These are phyloP conservation scores for Naganishia cerealis DNA, from an alignment of 1,284 basidiomycete genomes.

Conservation along the genomic window DNA sequence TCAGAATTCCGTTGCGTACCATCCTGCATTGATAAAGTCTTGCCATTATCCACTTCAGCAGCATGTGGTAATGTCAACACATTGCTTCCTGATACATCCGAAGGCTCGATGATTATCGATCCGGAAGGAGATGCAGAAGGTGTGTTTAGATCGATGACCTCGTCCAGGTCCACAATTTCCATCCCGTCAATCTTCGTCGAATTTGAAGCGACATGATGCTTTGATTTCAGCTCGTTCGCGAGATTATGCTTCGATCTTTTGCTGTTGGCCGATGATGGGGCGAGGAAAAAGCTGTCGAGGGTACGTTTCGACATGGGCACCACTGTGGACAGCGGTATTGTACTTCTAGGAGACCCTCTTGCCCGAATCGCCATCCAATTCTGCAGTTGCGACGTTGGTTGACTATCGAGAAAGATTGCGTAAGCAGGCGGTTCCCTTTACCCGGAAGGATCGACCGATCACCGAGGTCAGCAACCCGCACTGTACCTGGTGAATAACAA, in stretches of 20 bases:
- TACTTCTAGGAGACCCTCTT: too few relatives aligned
- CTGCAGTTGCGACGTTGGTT: too few relatives aligned
- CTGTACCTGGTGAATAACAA: background rate
- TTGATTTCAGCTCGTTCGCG: background rate
- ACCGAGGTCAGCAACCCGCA: background rate
- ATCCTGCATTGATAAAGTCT: background rate
- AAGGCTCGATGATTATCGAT: background rate
- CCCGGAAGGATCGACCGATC: too few relatives aligned
- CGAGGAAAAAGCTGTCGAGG: constrained; percentile 18
- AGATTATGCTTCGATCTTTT: background rate
- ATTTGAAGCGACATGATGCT: background rate
- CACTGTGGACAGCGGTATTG: too few relatives aligned
- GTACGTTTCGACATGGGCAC: constrained; percentile 23
- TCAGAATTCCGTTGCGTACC: background rate
- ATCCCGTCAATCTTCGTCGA: background rate
- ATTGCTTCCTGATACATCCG: background rate
- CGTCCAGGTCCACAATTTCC: constrained; percentile 7
- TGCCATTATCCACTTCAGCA: background rate
- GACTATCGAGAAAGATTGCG: too few relatives aligned
- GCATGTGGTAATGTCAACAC: background rate
- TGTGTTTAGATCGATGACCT: constrained; percentile 27
- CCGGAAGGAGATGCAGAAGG: constrained; percentile 8
- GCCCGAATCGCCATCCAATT: too few relatives aligned
- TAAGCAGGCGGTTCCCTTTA: too few relatives aligned
- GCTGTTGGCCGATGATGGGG: background rate